Evolutionary conservation across 2,329 filamentous ascomycete genomes (phyloP).

Genomic region (Nothopassalora personata): DNA sequence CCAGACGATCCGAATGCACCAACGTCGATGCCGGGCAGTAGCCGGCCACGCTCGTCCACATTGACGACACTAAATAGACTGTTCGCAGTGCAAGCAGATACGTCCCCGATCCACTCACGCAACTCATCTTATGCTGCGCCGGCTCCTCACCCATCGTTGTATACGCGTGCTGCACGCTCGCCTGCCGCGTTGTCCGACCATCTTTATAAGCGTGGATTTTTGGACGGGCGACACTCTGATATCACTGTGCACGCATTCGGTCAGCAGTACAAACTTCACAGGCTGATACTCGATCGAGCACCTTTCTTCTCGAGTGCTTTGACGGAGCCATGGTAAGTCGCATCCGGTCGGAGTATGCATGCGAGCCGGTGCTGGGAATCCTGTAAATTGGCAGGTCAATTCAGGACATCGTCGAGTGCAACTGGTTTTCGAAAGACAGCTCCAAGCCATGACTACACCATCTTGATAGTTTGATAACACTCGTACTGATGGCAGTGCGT

Average conservation of each 20-base stretch:
- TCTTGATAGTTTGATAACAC: not conserved
- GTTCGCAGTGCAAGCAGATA: constrained; percentile 38
- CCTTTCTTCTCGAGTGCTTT: constrained; percentile 53
- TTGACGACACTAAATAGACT: constrained; percentile 42
- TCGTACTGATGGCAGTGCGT: not conserved
- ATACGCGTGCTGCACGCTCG: constrained; percentile 19
- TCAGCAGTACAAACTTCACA: constrained; percentile 49
- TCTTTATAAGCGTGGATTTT: constrained; percentile 48
- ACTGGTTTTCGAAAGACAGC: too few species aligned
- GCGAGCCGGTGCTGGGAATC: too few species aligned
- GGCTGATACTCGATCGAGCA: constrained; percentile 51
- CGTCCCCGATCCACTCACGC: constrained; percentile 37
- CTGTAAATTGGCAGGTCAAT: too few species aligned
- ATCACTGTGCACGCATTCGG: constrained; percentile 51
- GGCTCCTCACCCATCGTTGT: constrained; percentile 15
- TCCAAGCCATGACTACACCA: too few species aligned
- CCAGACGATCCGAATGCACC: constrained; percentile 44
- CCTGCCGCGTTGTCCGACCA: constrained; percentile 43
- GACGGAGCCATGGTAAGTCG: constrained; percentile 46
- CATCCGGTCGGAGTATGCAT: constrained; percentile 1
- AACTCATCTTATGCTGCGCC: constrained; percentile 37
- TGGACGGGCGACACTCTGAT: constrained; percentile 50
- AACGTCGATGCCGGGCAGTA: constrained; percentile 22
- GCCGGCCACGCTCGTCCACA: constrained; percentile 37
- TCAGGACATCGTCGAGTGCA: too few species aligned